Evolutionary conservation across 164 flowering plant genomes (phyloP), one percentile per base, ranked within the genome.

Genomic region (Houttuynia cordata): DNA sequence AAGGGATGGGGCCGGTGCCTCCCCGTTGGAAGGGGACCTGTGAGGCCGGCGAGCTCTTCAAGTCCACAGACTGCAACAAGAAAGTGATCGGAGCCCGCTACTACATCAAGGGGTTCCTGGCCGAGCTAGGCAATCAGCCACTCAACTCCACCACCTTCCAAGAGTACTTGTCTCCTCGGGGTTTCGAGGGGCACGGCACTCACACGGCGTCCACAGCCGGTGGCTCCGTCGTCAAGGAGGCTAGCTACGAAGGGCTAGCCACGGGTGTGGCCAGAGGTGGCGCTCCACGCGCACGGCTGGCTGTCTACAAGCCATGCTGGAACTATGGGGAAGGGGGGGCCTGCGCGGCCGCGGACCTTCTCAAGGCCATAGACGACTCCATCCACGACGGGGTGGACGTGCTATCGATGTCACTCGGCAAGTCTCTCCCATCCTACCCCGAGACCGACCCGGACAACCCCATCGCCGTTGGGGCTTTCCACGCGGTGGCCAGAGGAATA

Each of bases 321-420:
- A 50, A 41, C n/a, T 17, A 12, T 8, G 14, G 15, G 17, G 24
- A 8, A 10, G 58, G 25, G 30, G 2, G 0, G n/a, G n/a, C n/a
- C n/a, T 56, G 37, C 39, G 14, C 37, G 6, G 4, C 25, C 8
- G 37, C 58, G 15, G 58, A 23, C 19, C 10, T 53, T 20, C 58
- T 25, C 39, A 25, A 23, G n/a, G 30, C 37, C 19, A 24, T 56
- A 4, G 58, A 56, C 30, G 58, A 56, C 19, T 39, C 58, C 58
- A 56, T 56, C 37, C 39, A 23, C 37, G 88, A 84, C 41, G 85
- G 82, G 1, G 85, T 80, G 13, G 85, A 84, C 58, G 74, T 82
- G 25, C 51, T 84, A 12, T 82, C 82, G 0, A 9, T 80, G 12
- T 84, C 85, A 12, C 51, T 82, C 13, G 84, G 86, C 7, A 53